Evolutionary conservation across 768 basidiomycete species (phyloP).

Genomic region (Suillus subalutaceus): DNA sequence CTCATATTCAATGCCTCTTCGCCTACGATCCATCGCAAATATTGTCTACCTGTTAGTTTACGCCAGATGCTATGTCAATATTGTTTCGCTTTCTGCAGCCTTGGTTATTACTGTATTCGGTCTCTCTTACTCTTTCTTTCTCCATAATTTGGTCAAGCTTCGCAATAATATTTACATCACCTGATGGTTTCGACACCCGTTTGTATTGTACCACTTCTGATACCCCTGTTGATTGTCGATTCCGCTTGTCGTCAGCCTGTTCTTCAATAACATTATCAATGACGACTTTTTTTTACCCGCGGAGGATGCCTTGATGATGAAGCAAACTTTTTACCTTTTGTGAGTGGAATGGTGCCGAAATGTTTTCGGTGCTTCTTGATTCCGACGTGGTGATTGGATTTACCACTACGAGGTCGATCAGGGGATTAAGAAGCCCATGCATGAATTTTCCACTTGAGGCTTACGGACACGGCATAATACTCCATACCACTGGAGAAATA

Average conservation of each 20-base stretch:
- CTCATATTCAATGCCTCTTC: constrained; percentile 1
- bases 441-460: constrained; percentile 2
- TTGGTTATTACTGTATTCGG: constrained; percentile 30
- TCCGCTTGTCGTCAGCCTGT: constrained; percentile 4
- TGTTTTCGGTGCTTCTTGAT: constrained; percentile 9
- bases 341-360: constrained; percentile 20
- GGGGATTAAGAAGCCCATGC: constrained; percentile 10
- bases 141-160: constrained; percentile 8
- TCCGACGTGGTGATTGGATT: constrained; percentile 11
- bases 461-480: constrained; percentile 4
- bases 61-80: constrained; percentile 30
- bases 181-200: background rate
- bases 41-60: constrained; percentile 32
- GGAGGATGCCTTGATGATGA: background rate
- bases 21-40: constrained; percentile 7
- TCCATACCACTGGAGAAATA: background rate
- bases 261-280: constrained; percentile 2
- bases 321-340: constrained; percentile 8
- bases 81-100: constrained; percentile 30
- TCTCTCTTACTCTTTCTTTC: constrained; percentile 6
- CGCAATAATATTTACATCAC: constrained; percentile 3
- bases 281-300: background rate
- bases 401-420: constrained; percentile 12
- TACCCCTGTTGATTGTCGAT: constrained; percentile 15
- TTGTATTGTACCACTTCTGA: constrained; percentile 10